Conservation (phyloP, 179 eudicot genomes). For the Beta corolliflora region DNA sequence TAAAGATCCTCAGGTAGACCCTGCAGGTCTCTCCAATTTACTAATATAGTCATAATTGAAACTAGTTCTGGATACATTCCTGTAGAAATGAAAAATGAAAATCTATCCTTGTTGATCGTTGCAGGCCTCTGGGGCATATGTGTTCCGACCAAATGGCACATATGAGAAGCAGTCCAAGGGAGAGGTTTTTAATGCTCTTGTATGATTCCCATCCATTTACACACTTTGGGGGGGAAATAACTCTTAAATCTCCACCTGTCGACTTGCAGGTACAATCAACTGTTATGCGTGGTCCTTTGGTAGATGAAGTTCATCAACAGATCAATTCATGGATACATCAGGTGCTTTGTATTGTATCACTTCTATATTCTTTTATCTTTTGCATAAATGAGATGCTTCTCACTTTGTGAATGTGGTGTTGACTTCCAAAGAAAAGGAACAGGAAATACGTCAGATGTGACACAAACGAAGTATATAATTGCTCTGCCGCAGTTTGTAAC, state of each 20-base stretch:
- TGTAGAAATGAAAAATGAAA: not conserved
- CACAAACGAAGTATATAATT: not conserved
- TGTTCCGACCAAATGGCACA: slow-evolving; percentile 92
- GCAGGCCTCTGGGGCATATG: slow-evolving; percentile 95
- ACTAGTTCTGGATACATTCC: not conserved
- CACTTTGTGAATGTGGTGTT: not conserved
- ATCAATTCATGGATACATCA: slow-evolving; percentile 88
- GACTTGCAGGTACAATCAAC: slow-evolving; percentile 53
- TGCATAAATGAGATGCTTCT: not conserved
- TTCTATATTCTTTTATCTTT: slow-evolving; percentile 1
- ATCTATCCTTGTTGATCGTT: slow-evolving; percentile 20
- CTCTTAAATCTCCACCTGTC: not conserved
- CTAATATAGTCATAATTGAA: not conserved
- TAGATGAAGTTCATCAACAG: slow-evolving; percentile 92
- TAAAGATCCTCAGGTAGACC: slow-evolving; percentile 62
- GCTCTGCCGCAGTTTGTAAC: not conserved
- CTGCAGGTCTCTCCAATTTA: slow-evolving; percentile 1
- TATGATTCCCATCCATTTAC: not conserved
- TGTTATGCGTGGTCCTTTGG: slow-evolving; percentile 72
- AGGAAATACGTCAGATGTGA: not conserved
- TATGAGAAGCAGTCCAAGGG: slow-evolving; percentile 42
- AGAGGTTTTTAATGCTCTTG: slow-evolving; percentile 47
- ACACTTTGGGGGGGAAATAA: not conserved
- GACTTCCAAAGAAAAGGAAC: not conserved
- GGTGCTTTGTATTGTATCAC: slow-evolving; percentile 41